Conservation (phyloP, 2,329 filamentous ascomycete species). For the Beauveria sp. region DNA sequence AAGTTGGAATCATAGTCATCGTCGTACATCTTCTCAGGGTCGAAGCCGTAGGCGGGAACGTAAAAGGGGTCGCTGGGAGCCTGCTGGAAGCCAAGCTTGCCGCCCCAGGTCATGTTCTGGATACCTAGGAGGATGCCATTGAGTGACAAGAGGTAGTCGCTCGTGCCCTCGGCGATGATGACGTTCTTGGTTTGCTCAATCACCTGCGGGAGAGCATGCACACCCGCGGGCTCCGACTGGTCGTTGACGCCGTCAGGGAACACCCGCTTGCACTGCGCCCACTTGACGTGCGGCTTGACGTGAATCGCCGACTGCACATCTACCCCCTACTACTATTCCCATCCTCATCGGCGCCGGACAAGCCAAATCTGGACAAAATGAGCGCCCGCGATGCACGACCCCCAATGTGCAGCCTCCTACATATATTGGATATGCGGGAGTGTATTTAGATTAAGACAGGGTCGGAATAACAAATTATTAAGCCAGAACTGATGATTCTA, state of each 20-base stretch:
- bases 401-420: too few relatives aligned
- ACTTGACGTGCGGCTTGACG: slow-evolving; percentile 41
- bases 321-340: too few relatives aligned
- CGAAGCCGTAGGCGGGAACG: slow-evolving; percentile 41
- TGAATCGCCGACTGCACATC: slow-evolving; percentile 64
- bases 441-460: too few relatives aligned
- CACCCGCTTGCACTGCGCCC: slow-evolving; percentile 45
- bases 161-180: slow-evolving; percentile 63
- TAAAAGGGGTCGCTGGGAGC: slow-evolving; percentile 56
- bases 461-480: too few relatives aligned
- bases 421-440: too few relatives aligned
- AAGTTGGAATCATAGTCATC: slow-evolving; percentile 19
- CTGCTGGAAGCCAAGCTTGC: slow-evolving; percentile 59
- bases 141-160: slow-evolving; percentile 60
- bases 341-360: too few relatives aligned
- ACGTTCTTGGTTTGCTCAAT: slow-evolving; percentile 68
- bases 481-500: too few relatives aligned
- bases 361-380: too few relatives aligned
- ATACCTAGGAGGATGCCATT: slow-evolving; percentile 66
- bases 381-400: too few relatives aligned
- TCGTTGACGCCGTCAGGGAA: slow-evolving; percentile 38
- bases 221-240: slow-evolving; percentile 32
- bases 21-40: slow-evolving; percentile 34
- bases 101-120: slow-evolving; percentile 80
- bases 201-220: slow-evolving; percentile 56